Base-by-base conservation (phyloP, 306 rosid genomes). In the Fragaria nilgerrensis region DNA sequence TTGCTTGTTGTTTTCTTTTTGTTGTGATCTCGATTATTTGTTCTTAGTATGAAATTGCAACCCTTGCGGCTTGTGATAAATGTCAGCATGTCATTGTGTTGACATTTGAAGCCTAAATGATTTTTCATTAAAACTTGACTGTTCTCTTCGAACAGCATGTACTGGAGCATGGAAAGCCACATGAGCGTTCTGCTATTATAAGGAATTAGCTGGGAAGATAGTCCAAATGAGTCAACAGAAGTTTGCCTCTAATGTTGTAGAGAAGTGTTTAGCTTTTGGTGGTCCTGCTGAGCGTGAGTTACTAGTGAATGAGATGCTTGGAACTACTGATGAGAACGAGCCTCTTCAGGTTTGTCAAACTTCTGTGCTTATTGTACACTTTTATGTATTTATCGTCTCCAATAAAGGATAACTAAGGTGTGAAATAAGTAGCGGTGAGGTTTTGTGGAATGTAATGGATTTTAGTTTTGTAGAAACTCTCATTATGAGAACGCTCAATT, bases 201-300 rank as follows among this genome's bases (percentile, higher is more conserved):
- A 90, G 81, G 98, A 94, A 78, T 88, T 94, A 81, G 95, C 98
- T 2, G 98, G 93, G 69, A 89, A 71, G 72, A 90, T 94, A 80
- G 98, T 92, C 73, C 91, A 85, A 84, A 94, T 94, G 98, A 94
- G 98, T 80, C 97, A 90, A 84, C 98, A 94, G 88, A 94, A 94
- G 87, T 94, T 94, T 86, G 98, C 98, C 47, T 94, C 98, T 20
- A 94, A 94, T 81, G 98, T 94, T 22, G 91, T 90, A 48, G 98
- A 92, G 86, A 92, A 94, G 73, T 94, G 97, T 77, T 83, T 94
- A 87, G 85, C 93, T 79, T 92, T 92, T 81, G 91, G 98, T 0
- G 96, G 96, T 75, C 97, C 97, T 34, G 69, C 88, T 14, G 96
- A 94, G 72, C 95, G 98, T 23, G 93, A 87, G 78, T 68, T 94